A percentile compares a stretch with the other conserved stretches of the same genome.
These are phyloP conservation scores for Pichia cactophila DNA, from an alignment of 1,139 yeast species.

Conservation along the genomic window DNA sequence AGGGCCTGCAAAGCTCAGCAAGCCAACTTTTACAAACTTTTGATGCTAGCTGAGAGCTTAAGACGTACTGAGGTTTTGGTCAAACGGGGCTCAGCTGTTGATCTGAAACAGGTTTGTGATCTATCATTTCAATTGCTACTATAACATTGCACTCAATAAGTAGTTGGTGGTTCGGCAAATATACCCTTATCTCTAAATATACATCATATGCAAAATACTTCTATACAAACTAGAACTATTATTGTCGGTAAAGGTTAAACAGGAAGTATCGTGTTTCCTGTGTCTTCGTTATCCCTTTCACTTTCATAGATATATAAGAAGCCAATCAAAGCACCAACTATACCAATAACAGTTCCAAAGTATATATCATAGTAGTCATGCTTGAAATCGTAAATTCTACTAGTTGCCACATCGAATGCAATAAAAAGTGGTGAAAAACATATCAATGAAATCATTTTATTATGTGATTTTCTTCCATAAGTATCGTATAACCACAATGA, in stretches of 20 bases:
- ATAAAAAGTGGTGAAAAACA: constrained; percentile 32
- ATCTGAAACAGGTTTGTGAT: too few species aligned
- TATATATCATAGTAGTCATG: constrained; percentile 69
- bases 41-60: too few species aligned
- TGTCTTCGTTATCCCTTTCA: neutral
- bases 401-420: constrained; percentile 13
- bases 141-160: too few species aligned
- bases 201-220: too few species aligned
- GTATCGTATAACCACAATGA: constrained; percentile 51
- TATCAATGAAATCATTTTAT: neutral
- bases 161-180: too few species aligned
- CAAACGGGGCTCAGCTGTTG: too few species aligned
- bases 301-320: constrained; percentile 4
- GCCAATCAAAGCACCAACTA: constrained; percentile 1
- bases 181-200: too few species aligned
- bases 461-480: constrained; percentile 37
- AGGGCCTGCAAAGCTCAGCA: too few species aligned
- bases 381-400: constrained; percentile 50
- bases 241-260: neutral
- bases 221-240: too few species aligned
- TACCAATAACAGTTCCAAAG: constrained; percentile 39
- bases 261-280: constrained; percentile 2
- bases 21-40: too few species aligned
- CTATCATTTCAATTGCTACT: too few species aligned
- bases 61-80: too few species aligned